Evolutionary conservation across 305 asterid genomes (phyloP), one percentile per base, ranked within the genome.

Genomic region (Solanum hybrid): DNA sequence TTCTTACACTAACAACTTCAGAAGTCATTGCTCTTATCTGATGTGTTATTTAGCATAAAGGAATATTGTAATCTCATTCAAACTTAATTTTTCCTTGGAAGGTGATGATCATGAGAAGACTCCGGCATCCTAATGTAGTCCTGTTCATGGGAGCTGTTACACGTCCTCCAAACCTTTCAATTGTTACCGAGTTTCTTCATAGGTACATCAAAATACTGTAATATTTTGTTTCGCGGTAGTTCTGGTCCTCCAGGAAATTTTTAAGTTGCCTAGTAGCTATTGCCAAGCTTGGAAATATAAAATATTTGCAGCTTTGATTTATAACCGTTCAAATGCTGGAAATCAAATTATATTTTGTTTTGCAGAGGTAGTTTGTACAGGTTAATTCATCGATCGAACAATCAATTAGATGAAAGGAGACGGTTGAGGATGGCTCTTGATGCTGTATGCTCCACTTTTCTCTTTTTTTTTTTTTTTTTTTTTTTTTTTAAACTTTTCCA

Each of bases 81-180:
- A 51, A 51, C 38, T 88, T 78, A 76, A 88, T 89, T 37, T 92
- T 89, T 17, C 86, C 89, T 91, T 92, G 92, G 93, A 90, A 97
- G 99, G 96, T 97, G 81, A 91, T 95, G 86, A 95, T 97, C 92
- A 97, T 97, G 99, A 97, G 89, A 92, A 95, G 93, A 91, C 93
- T 96, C 90, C 95, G 99, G 91, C 99, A 97, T 92, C 99, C 99
- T 75, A 97, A 95, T 91, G 97, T 96, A 89, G 99, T 97, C 90
- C 98, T 97, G 89, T 97, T 97, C 94, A 97, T 97, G 99, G 99
- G 99, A 93, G 99, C 99, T 88, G 92, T 97, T 88, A 96, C 99
- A 32, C 99, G 97, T 79, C 95, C 99, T 86, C 99, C 99, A 88
- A 94, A 97, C 93, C 99, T 97, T 90, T 97, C 99, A 5, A 97